These are phyloP conservation scores for Psilocybe mexicana DNA, from an alignment of 1,284 basidiomycete genomes.

Conservation along the genomic window DNA sequence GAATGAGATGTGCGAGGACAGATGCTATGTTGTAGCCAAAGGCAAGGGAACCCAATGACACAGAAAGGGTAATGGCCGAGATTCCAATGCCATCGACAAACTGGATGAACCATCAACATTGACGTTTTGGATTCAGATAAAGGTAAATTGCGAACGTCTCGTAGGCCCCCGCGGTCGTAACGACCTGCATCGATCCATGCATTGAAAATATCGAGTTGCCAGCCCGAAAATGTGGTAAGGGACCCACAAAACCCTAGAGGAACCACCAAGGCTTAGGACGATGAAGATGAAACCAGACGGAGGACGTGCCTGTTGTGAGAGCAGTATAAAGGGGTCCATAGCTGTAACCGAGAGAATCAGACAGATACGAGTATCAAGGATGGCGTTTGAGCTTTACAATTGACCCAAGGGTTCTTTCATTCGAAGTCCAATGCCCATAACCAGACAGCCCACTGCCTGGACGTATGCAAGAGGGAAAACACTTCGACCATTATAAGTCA, in stretches of 20 bases:
- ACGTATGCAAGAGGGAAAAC: conserved; percentile 88
- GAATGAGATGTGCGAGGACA: conserved; percentile 41
- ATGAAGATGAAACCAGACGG: background rate
- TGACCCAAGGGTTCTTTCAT: conserved; percentile 70
- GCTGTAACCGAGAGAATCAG: conserved; percentile 40
- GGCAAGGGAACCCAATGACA: conserved; percentile 65
- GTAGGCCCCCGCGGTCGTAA: conserved; percentile 66
- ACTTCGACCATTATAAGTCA: conserved; percentile 70
- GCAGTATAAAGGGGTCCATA: conserved; percentile 89
- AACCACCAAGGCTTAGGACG: background rate
- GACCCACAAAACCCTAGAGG: conserved; percentile 88
- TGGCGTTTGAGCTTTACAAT: conserved; percentile 58
- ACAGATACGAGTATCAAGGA: conserved; percentile 9
- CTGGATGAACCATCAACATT: conserved; percentile 41
- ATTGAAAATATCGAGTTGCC: conserved; percentile 88
- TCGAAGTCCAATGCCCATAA: conserved; percentile 83
- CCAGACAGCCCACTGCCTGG: conserved; percentile 86
- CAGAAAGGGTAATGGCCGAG: conserved; percentile 74
- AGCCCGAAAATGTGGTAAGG: conserved; percentile 94
- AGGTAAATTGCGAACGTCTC: conserved; percentile 62
- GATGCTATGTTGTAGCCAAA: conserved; percentile 60
- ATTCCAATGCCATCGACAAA: conserved; percentile 86
- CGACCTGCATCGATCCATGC: conserved; percentile 79
- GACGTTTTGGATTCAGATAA: conserved; percentile 1
- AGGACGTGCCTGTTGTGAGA: conserved; percentile 72